These are phyloP conservation scores for Daucus carota DNA, from an alignment of 129 eudicot genomes.

Conservation along the genomic window DNA sequence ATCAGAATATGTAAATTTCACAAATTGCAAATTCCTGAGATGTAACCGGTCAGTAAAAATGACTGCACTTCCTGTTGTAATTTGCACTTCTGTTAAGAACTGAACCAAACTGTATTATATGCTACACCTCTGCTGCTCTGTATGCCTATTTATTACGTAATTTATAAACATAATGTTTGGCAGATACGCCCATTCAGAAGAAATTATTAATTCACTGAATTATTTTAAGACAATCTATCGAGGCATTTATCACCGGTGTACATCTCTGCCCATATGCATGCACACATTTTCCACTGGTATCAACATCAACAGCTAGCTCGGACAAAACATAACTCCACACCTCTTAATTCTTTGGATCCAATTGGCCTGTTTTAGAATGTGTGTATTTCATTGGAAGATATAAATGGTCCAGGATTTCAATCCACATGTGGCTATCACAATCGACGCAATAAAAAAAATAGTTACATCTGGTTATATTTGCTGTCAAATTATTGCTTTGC, in stretches of 20 bases:
- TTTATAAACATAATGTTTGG: background rate
- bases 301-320: constrained; percentile 2
- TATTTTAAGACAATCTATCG: background rate
- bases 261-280: background rate
- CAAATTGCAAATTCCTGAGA: background rate
- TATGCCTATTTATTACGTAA: background rate
- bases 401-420: background rate
- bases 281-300: background rate
- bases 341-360: background rate
- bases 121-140: background rate
- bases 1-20: background rate
- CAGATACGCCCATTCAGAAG: background rate
- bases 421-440: background rate
- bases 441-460: background rate
- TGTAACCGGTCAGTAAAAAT: background rate
- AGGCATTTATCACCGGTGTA: background rate
- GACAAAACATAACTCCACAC: background rate
- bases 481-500: background rate
- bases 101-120: background rate
- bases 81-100: background rate
- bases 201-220: too few relatives aligned
- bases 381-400: background rate
- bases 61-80: background rate
- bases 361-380: background rate
- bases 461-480: background rate